phyloP scores from a whole-genome alignment of 1,284 basidiomycete genomes.

The Waitea zeae region DNA sequence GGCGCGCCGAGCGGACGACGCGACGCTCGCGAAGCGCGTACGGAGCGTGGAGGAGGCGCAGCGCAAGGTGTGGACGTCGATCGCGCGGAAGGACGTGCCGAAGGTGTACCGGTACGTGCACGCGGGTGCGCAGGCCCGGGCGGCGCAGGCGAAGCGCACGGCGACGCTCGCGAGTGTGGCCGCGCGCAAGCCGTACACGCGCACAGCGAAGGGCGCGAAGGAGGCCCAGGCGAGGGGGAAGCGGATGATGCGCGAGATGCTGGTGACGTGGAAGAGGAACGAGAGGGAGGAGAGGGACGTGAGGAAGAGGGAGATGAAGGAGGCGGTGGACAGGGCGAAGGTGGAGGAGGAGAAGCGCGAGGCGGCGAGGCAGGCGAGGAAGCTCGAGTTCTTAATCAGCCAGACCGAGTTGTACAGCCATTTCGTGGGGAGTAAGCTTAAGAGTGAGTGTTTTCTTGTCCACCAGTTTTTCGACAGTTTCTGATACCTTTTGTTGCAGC shows the following conservation, averaged over 20 bases:
- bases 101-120: slow-evolving; percentile 74
- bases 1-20: slow-evolving; percentile 60
- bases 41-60: slow-evolving; percentile 70
- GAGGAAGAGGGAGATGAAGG: slow-evolving; percentile 88
- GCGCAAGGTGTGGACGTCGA: slow-evolving; percentile 74
- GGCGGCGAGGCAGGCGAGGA: slow-evolving; percentile 87
- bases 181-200: slow-evolving; percentile 67
- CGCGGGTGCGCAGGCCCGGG: slow-evolving; percentile 43
- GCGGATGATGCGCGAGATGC: slow-evolving; percentile 85
- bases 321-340: slow-evolving; percentile 78
- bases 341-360: slow-evolving; percentile 96
- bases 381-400: slow-evolving; percentile 97
- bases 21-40: slow-evolving; percentile 52
- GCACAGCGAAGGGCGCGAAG: slow-evolving; percentile 72
- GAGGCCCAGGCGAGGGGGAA: slow-evolving; percentile 81
- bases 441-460: slow-evolving; percentile 46
- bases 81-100: slow-evolving; percentile 66
- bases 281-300: slow-evolving; percentile 92
- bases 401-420: slow-evolving; percentile 99
- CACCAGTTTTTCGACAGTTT: slow-evolving; percentile 7
- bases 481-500: slow-evolving; percentile 31
- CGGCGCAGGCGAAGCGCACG: slow-evolving; percentile 59
- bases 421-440: slow-evolving; percentile 97
- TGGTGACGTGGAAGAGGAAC: slow-evolving; percentile 96
- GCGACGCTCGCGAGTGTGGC: slow-evolving; percentile 64